These are phyloP conservation scores for Henckelia pumila DNA, from an alignment of 257 asterid species.

Conservation along the genomic window DNA sequence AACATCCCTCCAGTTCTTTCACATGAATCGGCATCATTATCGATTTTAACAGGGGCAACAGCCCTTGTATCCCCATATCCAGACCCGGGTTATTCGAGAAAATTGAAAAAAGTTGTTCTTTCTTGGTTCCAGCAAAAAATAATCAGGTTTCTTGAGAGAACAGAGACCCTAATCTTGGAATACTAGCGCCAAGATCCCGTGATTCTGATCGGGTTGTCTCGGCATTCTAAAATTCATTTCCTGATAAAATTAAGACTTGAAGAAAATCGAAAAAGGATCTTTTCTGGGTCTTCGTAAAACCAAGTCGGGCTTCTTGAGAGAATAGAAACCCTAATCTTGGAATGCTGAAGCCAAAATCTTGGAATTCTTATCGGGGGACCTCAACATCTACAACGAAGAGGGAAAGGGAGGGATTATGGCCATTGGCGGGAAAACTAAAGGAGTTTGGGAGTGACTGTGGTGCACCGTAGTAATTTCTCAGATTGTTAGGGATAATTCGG, in stretches of 20 bases:
- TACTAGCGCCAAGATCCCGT: constrained; percentile 19
- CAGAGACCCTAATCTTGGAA: constrained; percentile 7
- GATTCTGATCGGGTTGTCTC: constrained; percentile 35
- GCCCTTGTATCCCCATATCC: constrained; percentile 84
- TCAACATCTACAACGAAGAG: not conserved
- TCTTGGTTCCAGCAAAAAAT: constrained; percentile 3
- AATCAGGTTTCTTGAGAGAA: constrained; percentile 14
- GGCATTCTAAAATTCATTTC: constrained; percentile 61
- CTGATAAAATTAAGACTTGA: constrained; percentile 1
- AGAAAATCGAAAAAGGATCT: constrained; percentile 18
- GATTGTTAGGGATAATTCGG: not conserved
- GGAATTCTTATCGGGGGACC: constrained; percentile 25
- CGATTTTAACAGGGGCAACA: constrained; percentile 87
- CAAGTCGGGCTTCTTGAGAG: constrained; percentile 14
- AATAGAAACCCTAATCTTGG: constrained; percentile 14
- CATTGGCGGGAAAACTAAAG: not conserved
- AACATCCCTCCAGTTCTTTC: constrained; percentile 74
- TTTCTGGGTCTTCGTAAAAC: constrained; percentile 3
- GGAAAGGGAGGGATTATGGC: not conserved
- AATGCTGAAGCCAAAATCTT: constrained; percentile 19
- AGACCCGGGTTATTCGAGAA: constrained; percentile 22
- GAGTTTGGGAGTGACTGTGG: not conserved
- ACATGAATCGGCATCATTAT: constrained; percentile 80
- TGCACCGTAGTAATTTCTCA: not conserved
- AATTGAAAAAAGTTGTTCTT: constrained; percentile 1